phyloP scores from a whole-genome alignment of 352 stramenopile species.

The Phytopythium oedochilum region DNA sequence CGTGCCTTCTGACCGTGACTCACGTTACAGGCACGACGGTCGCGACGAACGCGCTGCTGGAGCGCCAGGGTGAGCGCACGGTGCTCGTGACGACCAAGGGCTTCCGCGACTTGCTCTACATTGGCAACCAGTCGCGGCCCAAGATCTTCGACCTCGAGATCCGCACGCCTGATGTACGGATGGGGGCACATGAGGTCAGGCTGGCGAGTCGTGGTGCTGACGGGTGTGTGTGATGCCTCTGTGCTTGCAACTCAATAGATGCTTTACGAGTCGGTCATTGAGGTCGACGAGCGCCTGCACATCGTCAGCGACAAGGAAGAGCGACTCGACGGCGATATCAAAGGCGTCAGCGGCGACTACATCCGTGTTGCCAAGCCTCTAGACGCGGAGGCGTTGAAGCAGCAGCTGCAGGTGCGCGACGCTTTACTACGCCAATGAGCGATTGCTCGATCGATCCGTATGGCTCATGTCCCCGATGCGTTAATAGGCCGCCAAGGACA shows the following conservation, averaged over 20 bases:
- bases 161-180: slow-evolving; percentile 71
- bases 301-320: slow-evolving; percentile 76
- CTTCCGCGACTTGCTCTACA: slow-evolving; percentile 96
- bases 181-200: no score
- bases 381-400: slow-evolving; percentile 70
- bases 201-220: slow-evolving; percentile 4
- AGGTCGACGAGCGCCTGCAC: slow-evolving; percentile 96
- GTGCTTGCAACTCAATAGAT: slow-evolving; percentile 41
- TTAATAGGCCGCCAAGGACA: slow-evolving; percentile 40
- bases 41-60: slow-evolving; percentile 98
- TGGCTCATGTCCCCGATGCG: background rate
- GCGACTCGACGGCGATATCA: slow-evolving; percentile 45
- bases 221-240: slow-evolving; percentile 4
- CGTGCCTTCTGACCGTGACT: background rate
- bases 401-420: slow-evolving; percentile 67
- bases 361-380: slow-evolving; percentile 81
- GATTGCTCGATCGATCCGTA: background rate
- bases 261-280: slow-evolving; percentile 96
- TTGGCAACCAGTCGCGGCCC: slow-evolving; percentile 97
- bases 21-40: slow-evolving; percentile 91
- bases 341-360: slow-evolving; percentile 87
- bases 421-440: no score
- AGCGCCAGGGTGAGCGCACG: slow-evolving; percentile 94
- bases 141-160: slow-evolving; percentile 98
- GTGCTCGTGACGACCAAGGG: slow-evolving; percentile 94